phyloP scores from a whole-genome alignment of 176 grass and related monocot genomes.

The Oryza meyeriana region DNA sequence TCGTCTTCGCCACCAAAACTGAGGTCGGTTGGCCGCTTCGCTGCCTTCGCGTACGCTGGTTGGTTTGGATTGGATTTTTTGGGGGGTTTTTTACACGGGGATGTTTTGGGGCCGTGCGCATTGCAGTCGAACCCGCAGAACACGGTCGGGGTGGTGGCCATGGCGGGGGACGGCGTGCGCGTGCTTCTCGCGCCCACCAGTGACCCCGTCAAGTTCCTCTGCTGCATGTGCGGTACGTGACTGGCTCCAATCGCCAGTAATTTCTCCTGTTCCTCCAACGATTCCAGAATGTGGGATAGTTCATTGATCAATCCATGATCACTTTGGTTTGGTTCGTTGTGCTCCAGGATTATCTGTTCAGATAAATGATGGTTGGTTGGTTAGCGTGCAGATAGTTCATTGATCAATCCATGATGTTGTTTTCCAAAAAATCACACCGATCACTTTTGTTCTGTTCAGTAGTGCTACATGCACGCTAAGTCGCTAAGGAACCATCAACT shows the following conservation, averaged over 20 bases:
- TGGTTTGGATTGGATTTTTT: not conserved
- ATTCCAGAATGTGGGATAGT: not conserved
- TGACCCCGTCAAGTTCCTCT: conserved; percentile 51
- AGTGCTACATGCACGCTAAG: too few species aligned
- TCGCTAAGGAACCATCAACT: too few species aligned
- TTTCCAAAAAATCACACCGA: not conserved
- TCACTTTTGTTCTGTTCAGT: not conserved
- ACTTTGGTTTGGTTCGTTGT: too few species aligned
- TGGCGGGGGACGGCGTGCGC: conserved; percentile 52
- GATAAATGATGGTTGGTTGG: too few species aligned
- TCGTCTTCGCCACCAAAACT: conserved; percentile 42
- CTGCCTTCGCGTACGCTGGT: not conserved
- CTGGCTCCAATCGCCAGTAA: not conserved
- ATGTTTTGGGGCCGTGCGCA: not conserved
- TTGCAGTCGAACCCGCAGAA: conserved; percentile 49
- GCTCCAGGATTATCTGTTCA: too few species aligned
- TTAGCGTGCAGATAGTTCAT: too few species aligned
- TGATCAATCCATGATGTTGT: not conserved
- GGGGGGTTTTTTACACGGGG: not conserved
- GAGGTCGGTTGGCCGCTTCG: conserved; percentile 18
- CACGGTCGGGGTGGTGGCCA: conserved; percentile 59
- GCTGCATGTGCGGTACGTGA: conserved; percentile 40
- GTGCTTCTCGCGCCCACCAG: conserved; percentile 53
- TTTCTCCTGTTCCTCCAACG: not conserved
- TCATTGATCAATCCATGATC: too few species aligned